phyloP scores from a whole-genome alignment of 2,329 filamentous ascomycete species.

The Tolypocladium album region DNA sequence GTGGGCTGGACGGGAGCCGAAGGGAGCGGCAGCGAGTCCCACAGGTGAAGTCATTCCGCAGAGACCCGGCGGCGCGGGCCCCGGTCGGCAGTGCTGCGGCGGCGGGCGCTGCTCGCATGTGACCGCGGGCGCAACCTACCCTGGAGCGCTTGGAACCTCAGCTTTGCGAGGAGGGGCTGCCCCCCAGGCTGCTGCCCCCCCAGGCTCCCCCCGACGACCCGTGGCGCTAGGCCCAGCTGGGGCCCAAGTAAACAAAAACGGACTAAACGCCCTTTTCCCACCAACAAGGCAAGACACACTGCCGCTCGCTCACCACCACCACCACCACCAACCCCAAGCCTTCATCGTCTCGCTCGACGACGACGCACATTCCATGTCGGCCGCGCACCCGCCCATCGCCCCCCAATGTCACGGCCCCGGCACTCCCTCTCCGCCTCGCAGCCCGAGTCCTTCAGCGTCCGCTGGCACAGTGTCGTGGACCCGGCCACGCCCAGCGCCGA shows the following conservation, averaged over 20 bases:
- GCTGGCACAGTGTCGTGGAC: slow-evolving; percentile 24
- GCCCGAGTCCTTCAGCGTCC: slow-evolving; percentile 17
- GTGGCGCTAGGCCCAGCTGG: slow-evolving; percentile 11
- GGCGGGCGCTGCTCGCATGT: not conserved
- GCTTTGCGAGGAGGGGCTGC: too few relatives aligned
- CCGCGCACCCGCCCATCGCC: not conserved
- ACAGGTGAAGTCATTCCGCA: not conserved
- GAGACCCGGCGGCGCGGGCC: not conserved
- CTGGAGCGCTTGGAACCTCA: not conserved
- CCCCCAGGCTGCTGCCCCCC: too few relatives aligned
- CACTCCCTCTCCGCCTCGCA: slow-evolving; percentile 9
- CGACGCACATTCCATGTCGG: not conserved
- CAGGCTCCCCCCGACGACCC: not conserved
- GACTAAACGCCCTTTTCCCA: not conserved
- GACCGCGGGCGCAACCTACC: not conserved
- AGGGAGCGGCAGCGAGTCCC: not conserved
- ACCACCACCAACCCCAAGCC: not conserved
- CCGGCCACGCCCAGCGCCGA: slow-evolving; percentile 27
- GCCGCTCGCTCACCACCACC: not conserved
- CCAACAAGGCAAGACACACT: not conserved
- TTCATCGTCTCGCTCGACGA: not conserved
- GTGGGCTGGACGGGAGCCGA: not conserved
- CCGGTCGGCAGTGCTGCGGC: not conserved
- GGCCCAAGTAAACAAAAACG: slow-evolving; percentile 18
- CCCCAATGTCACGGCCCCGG: slow-evolving; percentile 19